These are phyloP conservation scores for Stylosanthes scabra DNA, from an alignment of 331 rosid genomes.

Conservation along the genomic window DNA sequence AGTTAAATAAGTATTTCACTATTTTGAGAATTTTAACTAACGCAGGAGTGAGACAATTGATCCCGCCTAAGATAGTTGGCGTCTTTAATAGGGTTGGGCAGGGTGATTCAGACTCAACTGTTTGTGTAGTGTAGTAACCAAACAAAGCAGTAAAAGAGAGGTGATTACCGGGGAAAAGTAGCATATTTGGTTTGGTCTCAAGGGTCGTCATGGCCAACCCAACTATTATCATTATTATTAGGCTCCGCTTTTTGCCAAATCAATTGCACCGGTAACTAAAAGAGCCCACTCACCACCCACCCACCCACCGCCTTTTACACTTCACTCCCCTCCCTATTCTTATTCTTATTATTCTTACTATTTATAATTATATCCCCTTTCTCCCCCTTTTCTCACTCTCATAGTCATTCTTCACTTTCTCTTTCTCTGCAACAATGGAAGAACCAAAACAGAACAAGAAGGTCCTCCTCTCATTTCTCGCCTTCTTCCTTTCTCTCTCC, in stretches of 20 bases:
- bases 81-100: background rate
- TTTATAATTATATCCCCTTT: no score
- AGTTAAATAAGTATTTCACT: no score
- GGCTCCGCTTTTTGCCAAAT: constrained; percentile 5
- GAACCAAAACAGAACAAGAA: constrained; percentile 29
- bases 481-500: constrained; percentile 37
- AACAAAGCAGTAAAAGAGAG: background rate
- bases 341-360: background rate
- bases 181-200: no score
- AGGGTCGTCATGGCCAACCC: background rate
- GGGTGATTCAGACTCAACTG: background rate
- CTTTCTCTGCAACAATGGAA: constrained; percentile 60
- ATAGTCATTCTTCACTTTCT: background rate
- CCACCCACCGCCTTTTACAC: background rate
- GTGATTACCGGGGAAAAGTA: no score
- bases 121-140: background rate
- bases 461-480: background rate
- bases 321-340: background rate
- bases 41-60: no score
- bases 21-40: no score
- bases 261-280: background rate
- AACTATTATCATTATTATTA: constrained; percentile 24
- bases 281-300: background rate
- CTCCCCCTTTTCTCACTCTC: background rate
- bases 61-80: no score